Percentiles rank a stretch among this genome's conserved stretches.
Conservation (phyloP, 768 basidiomycete species). For the Pisolithus albus region DNA sequence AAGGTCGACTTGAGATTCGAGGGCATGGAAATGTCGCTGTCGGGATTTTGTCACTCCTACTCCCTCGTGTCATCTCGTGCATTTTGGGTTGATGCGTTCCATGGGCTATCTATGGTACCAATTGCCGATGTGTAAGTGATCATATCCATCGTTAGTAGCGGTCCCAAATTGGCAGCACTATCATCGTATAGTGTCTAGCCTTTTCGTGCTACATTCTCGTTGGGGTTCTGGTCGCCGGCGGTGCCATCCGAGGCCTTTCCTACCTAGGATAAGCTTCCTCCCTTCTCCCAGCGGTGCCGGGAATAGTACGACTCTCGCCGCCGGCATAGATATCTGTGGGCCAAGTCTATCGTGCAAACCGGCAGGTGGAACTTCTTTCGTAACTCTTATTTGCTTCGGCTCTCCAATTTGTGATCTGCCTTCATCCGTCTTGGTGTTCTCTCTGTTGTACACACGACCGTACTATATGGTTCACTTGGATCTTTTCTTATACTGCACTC, state of each 20-base stretch:
- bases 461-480: background rate
- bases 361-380: too few relatives aligned
- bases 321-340: background rate
- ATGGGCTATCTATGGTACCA: conserved; percentile 77
- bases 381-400: too few relatives aligned
- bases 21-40: conserved; percentile 15
- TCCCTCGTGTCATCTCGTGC: conserved; percentile 74
- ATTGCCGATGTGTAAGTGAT: conserved; percentile 70
- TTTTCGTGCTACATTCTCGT: background rate
- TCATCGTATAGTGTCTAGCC: background rate
- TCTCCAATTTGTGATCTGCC: background rate
- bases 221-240: background rate
- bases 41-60: conserved; percentile 33
- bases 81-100: conserved; percentile 78
- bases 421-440: background rate
- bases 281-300: background rate
- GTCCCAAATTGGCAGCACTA: background rate
- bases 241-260: background rate
- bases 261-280: background rate
- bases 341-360: too few relatives aligned
- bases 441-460: background rate
- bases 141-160: background rate
- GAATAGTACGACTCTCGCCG: background rate
- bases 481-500: background rate
- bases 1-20: conserved; percentile 2